These are phyloP conservation scores for Streptanthus diversifolius DNA, from an alignment of 345 rosid species.

Conservation along the genomic window DNA sequence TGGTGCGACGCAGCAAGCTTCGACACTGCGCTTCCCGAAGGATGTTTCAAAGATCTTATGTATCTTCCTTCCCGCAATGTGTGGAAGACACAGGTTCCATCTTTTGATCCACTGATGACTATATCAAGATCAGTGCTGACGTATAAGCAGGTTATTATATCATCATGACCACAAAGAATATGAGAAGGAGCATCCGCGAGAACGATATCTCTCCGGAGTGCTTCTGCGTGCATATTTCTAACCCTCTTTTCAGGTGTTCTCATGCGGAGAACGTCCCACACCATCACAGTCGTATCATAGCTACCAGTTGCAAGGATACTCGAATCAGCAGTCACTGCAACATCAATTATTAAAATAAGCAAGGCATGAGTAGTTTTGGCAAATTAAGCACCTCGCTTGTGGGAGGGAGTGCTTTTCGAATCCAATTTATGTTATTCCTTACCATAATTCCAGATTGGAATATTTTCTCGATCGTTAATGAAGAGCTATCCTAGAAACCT, in stretches of 20 bases:
- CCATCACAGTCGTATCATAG: slow-evolving; percentile 95
- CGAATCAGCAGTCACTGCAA: slow-evolving; percentile 84
- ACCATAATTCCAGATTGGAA: neutral
- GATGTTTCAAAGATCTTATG: slow-evolving; percentile 79
- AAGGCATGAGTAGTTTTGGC: neutral
- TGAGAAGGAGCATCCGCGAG: slow-evolving; percentile 87
- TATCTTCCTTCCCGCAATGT: slow-evolving; percentile 88
- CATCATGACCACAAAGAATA: slow-evolving; percentile 94
- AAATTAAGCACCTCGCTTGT: neutral
- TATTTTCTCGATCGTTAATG: neutral
- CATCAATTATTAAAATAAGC: slow-evolving; percentile 7
- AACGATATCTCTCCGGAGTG: slow-evolving; percentile 61
- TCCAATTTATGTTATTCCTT: neutral
- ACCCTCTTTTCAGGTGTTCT: slow-evolving; percentile 62
- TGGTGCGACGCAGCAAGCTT: slow-evolving; percentile 85
- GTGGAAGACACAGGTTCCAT: slow-evolving; percentile 92
- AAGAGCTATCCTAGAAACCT: neutral
- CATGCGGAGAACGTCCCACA: slow-evolving; percentile 72
- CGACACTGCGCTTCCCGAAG: slow-evolving; percentile 76
- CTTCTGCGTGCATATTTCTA: slow-evolving; percentile 47
- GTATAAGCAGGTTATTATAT: slow-evolving; percentile 81
- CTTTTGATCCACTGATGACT: slow-evolving; percentile 97
- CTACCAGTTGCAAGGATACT: slow-evolving; percentile 92
- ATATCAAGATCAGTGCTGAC: slow-evolving; percentile 87
- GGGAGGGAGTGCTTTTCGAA: neutral